These are phyloP conservation scores for Persicaria tinctoria DNA, from an alignment of 148 eudicot species.

Conservation along the genomic window DNA sequence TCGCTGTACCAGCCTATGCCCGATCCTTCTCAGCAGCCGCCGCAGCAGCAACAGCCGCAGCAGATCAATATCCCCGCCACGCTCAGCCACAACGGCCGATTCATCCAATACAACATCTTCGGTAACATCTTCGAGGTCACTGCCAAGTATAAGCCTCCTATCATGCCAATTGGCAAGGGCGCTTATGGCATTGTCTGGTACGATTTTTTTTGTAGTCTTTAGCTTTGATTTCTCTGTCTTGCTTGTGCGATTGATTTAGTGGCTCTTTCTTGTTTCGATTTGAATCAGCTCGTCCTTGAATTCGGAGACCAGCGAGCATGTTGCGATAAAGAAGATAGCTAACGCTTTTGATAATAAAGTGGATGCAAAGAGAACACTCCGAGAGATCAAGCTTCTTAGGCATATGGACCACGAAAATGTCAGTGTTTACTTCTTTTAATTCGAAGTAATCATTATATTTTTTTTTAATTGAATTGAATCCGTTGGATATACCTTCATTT, in stretches of 20 bases:
- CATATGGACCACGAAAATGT: slow-evolving; percentile 99
- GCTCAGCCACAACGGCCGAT: slow-evolving; percentile 67
- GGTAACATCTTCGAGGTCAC: slow-evolving; percentile 91
- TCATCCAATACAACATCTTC: slow-evolving; percentile 80
- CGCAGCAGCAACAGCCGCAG: slow-evolving; percentile 24
- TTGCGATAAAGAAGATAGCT: slow-evolving; percentile 89
- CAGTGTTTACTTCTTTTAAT: slow-evolving; percentile 32
- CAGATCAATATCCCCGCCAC: slow-evolving; percentile 65
- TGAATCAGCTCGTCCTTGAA: slow-evolving; percentile 62
- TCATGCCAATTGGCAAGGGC: slow-evolving; percentile 96
- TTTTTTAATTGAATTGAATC: neutral
- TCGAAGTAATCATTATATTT: slow-evolving; percentile 1
- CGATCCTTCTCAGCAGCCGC: slow-evolving; percentile 22
- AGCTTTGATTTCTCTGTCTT: neutral
- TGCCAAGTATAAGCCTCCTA: slow-evolving; percentile 82
- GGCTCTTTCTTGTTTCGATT: slow-evolving; percentile 4
- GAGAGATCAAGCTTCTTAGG: slow-evolving; percentile 90
- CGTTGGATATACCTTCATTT: slow-evolving; percentile 1
- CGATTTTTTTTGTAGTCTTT: neutral
- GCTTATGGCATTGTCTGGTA: slow-evolving; percentile 99
- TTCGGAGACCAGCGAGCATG: slow-evolving; percentile 85
- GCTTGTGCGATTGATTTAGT: neutral
- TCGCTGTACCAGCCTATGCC: slow-evolving; percentile 16
- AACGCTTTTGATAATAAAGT: slow-evolving; percentile 91
- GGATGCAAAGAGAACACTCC: slow-evolving; percentile 89